phyloP scores from a whole-genome alignment of 257 asterid species.

The Orobanche coerulescens region DNA sequence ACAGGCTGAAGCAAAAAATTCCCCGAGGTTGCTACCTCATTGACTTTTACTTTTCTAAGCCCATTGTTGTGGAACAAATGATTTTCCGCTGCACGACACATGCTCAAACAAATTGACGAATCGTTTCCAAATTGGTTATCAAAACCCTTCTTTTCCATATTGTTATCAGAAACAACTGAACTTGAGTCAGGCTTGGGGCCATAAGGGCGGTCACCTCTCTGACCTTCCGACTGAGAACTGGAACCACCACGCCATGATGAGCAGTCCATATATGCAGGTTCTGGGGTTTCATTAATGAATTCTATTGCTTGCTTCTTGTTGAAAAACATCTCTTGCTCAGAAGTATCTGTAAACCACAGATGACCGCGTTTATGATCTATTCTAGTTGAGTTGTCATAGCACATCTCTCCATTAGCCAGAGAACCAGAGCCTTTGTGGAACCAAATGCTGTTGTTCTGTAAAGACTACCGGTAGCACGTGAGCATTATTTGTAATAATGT shows the following conservation, averaged over 20 bases:
- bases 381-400: constrained; percentile 32
- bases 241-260: constrained; percentile 35
- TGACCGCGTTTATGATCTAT: constrained; percentile 45
- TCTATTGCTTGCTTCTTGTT: constrained; percentile 65
- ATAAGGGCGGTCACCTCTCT: constrained; percentile 25
- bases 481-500: neutral
- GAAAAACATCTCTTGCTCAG: constrained; percentile 32
- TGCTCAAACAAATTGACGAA: constrained; percentile 31
- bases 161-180: constrained; percentile 27
- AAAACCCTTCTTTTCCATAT: constrained; percentile 23
- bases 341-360: constrained; percentile 36
- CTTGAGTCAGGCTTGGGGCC: constrained; percentile 29
- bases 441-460: constrained; percentile 42
- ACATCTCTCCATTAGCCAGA: constrained; percentile 36
- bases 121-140: constrained; percentile 28
- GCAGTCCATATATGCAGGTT: constrained; percentile 28
- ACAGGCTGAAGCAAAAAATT: constrained; percentile 31
- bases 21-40: constrained; percentile 27
- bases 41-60: constrained; percentile 30
- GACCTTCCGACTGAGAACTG: constrained; percentile 30
- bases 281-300: constrained; percentile 28
- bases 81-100: constrained; percentile 33
- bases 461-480: constrained; percentile 33
- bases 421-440: constrained; percentile 36
- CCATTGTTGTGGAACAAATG: constrained; percentile 35